Percentiles rank a stretch among this genome's conserved stretches.
phyloP scores from a whole-genome alignment of 2,329 filamentous ascomycete genomes.

The Ceratocystis cacaofunesta region DNA sequence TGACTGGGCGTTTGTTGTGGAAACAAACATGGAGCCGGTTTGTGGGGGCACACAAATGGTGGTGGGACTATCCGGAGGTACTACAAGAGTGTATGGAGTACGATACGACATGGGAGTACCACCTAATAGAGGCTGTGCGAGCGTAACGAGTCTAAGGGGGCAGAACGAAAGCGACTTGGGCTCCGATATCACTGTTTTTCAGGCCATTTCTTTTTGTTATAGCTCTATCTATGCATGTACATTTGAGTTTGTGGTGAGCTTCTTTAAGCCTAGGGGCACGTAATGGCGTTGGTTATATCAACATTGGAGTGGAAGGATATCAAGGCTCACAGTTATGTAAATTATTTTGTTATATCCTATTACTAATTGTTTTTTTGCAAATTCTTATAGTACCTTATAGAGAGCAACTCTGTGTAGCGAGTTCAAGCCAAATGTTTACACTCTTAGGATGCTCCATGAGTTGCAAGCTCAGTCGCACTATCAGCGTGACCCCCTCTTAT shows the following conservation, averaged over 20 bases:
- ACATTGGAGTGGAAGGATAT: too few species aligned
- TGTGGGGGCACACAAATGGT: slow-evolving; percentile 38
- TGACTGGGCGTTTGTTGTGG: slow-evolving; percentile 44
- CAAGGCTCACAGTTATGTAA: too few species aligned
- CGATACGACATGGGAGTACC: slow-evolving; percentile 45
- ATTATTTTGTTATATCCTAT: too few species aligned
- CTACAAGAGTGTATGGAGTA: slow-evolving; percentile 39
- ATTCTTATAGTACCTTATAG: too few species aligned
- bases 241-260: too few species aligned
- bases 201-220: slow-evolving; percentile 4
- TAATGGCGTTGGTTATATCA: too few species aligned
- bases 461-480: background rate
- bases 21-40: slow-evolving; percentile 43
- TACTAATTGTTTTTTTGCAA: too few species aligned
- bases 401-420: too few species aligned
- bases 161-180: background rate
- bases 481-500: background rate
- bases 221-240: too few species aligned
- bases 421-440: background rate
- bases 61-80: slow-evolving; percentile 45
- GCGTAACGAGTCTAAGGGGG: background rate
- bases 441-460: background rate
- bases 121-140: slow-evolving; percentile 39
- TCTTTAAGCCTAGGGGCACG: too few species aligned
- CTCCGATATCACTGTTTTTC: background rate